Conservation (phyloP, 2,329 filamentous ascomycete species). For the Trichoderma sp. region DNA sequence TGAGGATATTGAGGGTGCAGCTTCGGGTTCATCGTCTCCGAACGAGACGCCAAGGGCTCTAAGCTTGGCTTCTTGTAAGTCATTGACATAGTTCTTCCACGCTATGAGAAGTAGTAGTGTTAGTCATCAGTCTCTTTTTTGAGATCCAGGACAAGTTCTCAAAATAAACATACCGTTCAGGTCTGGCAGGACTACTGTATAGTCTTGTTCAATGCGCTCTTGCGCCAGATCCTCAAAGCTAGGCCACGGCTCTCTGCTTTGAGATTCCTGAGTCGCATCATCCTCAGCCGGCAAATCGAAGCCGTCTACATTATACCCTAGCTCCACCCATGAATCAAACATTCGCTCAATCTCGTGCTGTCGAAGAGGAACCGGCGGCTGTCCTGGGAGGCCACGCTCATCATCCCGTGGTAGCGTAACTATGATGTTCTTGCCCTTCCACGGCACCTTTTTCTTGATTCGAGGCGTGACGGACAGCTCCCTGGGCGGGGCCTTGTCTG, state of each 20-base stretch:
- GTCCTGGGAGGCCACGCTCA: constrained; percentile 62
- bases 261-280: constrained; percentile 52
- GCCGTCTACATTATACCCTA: constrained; percentile 70
- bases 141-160: not conserved
- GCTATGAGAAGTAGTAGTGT: constrained; percentile 42
- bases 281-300: constrained; percentile 66
- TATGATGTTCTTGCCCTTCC: constrained; percentile 75
- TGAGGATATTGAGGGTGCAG: constrained; percentile 67
- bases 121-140: not conserved
- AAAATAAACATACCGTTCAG: constrained; percentile 55
- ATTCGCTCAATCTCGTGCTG: constrained; percentile 62
- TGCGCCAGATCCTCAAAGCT: constrained; percentile 59
- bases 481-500: constrained; percentile 44
- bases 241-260: constrained; percentile 73
- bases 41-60: constrained; percentile 86
- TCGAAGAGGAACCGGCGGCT: constrained; percentile 58
- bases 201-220: constrained; percentile 59
- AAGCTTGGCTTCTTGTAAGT: constrained; percentile 87
- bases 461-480: constrained; percentile 55
- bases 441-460: constrained; percentile 71
- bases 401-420: constrained; percentile 71
- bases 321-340: constrained; percentile 67
- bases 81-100: constrained; percentile 77
- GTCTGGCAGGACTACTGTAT: constrained; percentile 70
- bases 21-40: constrained; percentile 70